Evolutionary conservation across 1,284 basidiomycete species (phyloP), one percentile per base, ranked within the genome.

Genomic region (Ceratobasidium sp.): DNA sequence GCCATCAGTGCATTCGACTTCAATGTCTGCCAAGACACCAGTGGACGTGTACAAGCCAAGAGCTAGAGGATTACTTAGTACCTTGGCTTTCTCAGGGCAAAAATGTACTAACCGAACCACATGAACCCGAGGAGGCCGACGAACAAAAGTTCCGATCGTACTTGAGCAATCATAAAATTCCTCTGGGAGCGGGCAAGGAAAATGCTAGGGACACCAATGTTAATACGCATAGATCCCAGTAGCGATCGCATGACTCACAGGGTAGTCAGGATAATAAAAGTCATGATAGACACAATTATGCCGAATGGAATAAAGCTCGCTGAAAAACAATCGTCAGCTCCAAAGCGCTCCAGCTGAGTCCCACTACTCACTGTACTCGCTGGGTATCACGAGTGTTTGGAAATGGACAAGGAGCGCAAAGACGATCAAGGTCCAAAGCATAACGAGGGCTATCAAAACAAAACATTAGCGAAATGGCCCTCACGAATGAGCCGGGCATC

Each of bases 251-350:
- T 49, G 25, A 79, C 87, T 75, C 71, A 90, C 89, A 92, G 82
- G 62, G 84, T 78, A 53, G 85, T 73, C 68, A 90, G 82, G 73
- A 90, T 83, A 72, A 88, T 77, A 74, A 91, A 75, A 75, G 86
- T 89, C 46, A 82, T 83, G 49, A 80, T 80, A 73, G 86, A 89
- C 49, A 90, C 88, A 73, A 91, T 91, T 75, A 91, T 84, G 69
- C 89, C 86, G 74, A 91, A 89, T 19, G 90, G 90, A 54, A 92
- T 85, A 76, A 91, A 92, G 80, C 85, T 88, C 79, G 89, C 90
- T 91, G 74, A 39, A 68, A 36, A 36, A 36, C 27, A 49, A 39
- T 71, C 21, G 33, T 67, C 46, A 59, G 46, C n/a, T 13, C 29
- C 19, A 29, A 25, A n/a, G 19, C 9, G n/a, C 4, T 42, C 49